Percentiles rank a stretch among this genome's conserved stretches.
Conservation (phyloP, 768 basidiomycete genomes). For the Arthromyces matolae region DNA sequence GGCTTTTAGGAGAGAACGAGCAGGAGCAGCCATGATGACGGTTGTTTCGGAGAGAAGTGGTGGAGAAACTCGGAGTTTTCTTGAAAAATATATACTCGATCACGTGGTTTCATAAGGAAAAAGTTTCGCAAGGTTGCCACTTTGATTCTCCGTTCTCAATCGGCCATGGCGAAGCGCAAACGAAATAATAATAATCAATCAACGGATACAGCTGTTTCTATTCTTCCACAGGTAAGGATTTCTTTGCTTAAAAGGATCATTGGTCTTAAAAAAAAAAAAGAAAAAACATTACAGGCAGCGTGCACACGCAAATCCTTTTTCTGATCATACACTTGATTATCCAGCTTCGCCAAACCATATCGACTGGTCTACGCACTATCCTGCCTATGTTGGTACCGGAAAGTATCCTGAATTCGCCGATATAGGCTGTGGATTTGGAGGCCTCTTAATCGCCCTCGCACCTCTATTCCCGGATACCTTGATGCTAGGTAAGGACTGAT, state of each 20-base stretch:
- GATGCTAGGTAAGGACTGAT: constrained; percentile 87
- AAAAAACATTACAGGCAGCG: constrained; percentile 84
- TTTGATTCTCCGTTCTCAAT: background rate
- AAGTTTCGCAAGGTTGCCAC: background rate
- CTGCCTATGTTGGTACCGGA: constrained; percentile 52
- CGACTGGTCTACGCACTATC: constrained; percentile 84
- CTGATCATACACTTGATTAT: constrained; percentile 85
- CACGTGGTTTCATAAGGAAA: constrained; percentile 18
- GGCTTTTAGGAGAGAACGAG: constrained; percentile 33
- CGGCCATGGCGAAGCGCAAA: constrained; percentile 33
- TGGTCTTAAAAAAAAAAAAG: constrained; percentile 29
- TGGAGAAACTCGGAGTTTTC: constrained; percentile 13
- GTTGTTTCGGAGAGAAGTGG: constrained; percentile 7
- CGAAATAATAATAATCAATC: constrained; percentile 16
- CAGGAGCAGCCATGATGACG: constrained; percentile 40
- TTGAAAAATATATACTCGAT: constrained; percentile 16
- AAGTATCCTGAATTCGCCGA: constrained; percentile 92
- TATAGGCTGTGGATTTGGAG: constrained; percentile 97
- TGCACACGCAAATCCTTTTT: constrained; percentile 84
- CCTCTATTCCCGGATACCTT: constrained; percentile 88
- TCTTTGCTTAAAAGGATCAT: background rate
- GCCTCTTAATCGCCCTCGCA: constrained; percentile 83
- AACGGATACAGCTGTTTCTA: constrained; percentile 14
- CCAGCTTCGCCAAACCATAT: constrained; percentile 71
- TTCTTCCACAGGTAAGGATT: constrained; percentile 47